These are phyloP conservation scores for Rutstroemia sp. DNA, from an alignment of 2,329 filamentous ascomycete species.

Conservation along the genomic window DNA sequence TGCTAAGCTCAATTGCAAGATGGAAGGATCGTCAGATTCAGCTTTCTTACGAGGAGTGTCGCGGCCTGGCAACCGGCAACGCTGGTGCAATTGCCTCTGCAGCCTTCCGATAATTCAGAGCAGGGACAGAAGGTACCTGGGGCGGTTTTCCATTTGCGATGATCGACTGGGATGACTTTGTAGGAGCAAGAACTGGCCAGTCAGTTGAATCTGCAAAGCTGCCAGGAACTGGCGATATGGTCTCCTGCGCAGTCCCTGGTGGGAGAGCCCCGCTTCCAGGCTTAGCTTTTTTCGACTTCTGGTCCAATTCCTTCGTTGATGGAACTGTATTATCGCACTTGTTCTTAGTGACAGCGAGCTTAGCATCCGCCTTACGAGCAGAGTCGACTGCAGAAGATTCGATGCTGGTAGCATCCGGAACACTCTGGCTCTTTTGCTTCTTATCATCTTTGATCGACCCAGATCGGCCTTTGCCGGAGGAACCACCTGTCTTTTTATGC, in stretches of 20 bases:
- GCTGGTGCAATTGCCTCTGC: background rate
- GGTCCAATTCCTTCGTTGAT: background rate
- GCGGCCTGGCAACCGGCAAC: background rate
- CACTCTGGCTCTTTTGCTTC: background rate
- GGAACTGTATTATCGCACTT: background rate
- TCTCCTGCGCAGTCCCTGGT: too few relatives aligned
- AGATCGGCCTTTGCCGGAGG: background rate
- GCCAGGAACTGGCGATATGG: background rate
- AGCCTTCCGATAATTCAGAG: background rate
- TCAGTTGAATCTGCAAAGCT: conserved; percentile 10
- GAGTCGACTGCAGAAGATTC: conserved; percentile 5
- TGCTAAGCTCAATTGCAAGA: conserved; percentile 8
- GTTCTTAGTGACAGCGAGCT: background rate
- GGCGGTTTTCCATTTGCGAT: conserved; percentile 19
- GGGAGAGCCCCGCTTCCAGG: too few relatives aligned
- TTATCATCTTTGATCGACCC: background rate
- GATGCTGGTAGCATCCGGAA: conserved; percentile 8
- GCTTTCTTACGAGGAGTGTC: conserved; percentile 8
- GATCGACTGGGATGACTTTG: conserved; percentile 11
- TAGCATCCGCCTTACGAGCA: conserved; percentile 13
- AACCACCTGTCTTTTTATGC: background rate
- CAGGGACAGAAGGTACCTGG: conserved; percentile 4
- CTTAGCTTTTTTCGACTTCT: too few relatives aligned
- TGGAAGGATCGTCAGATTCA: background rate
- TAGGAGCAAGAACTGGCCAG: conserved; percentile 18